Evolutionary conservation across 2,329 filamentous ascomycete species (phyloP).

Genomic region (Aspergillus udagawae): DNA sequence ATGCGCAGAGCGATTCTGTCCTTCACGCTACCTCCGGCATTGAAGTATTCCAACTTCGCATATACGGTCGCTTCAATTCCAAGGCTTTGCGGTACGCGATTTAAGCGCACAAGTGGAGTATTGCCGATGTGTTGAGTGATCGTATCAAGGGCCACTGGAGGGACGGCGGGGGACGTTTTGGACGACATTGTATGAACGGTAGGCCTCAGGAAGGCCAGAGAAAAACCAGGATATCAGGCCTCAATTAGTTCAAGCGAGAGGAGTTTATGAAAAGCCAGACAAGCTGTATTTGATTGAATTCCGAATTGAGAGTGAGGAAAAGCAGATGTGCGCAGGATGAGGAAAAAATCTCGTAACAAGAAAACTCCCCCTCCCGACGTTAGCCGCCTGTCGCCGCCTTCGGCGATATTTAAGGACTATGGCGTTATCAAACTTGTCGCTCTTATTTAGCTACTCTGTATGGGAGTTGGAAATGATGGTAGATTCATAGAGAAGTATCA

Average conservation of each 20-base stretch:
- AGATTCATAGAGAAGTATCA: not conserved
- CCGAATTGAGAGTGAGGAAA: not conserved
- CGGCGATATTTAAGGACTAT: not conserved
- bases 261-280: not conserved
- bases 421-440: not conserved
- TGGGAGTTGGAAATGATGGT: not conserved
- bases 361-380: not conserved
- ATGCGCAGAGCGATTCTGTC: conserved; percentile 94
- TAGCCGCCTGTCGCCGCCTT: not conserved
- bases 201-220: not conserved
- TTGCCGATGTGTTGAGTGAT: conserved; percentile 89
- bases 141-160: conserved; percentile 57
- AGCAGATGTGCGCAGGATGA: not conserved
- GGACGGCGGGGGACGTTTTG: conserved; percentile 47
- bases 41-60: conserved; percentile 89
- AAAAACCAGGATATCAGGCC: not conserved
- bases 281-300: not conserved
- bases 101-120: conserved; percentile 90
- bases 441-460: not conserved
- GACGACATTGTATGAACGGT: conserved; percentile 41
- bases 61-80: conserved; percentile 87
- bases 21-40: conserved; percentile 89
- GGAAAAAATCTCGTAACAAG: not conserved
- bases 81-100: conserved; percentile 85
- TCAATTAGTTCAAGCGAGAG: not conserved